Conservation (phyloP, 768 basidiomycete genomes). For the Nevesoporus exiguus region DNA sequence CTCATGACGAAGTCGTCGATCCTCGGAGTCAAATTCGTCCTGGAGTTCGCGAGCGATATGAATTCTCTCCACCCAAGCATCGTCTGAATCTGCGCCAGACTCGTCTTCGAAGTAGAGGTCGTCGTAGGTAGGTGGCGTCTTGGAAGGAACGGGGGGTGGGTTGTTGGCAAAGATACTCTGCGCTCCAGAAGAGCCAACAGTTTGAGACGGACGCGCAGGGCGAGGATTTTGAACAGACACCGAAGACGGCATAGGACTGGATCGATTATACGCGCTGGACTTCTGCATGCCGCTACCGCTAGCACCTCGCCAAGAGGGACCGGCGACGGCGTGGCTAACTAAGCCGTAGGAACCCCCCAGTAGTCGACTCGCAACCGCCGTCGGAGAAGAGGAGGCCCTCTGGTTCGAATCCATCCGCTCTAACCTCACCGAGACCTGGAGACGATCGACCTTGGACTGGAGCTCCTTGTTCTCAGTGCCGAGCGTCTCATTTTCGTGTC, state of each 20-base stretch:
- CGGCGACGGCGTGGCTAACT: constrained; percentile 21
- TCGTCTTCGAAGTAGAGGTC: constrained; percentile 8
- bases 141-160: constrained; percentile 22
- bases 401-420: constrained; percentile 9
- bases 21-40: too few relatives aligned
- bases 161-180: constrained; percentile 27
- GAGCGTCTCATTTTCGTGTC: constrained; percentile 28
- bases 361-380: background rate
- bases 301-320: constrained; percentile 17
- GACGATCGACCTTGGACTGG: constrained; percentile 22
- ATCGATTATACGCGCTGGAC: background rate
- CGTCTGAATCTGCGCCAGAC: constrained; percentile 1
- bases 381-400: background rate
- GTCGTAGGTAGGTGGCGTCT: constrained; percentile 6
- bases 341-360: constrained; percentile 1
- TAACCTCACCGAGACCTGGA: constrained; percentile 13
- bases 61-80: constrained; percentile 4
- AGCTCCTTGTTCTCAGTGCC: constrained; percentile 25
- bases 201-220: background rate
- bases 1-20: too few relatives aligned
- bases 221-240: background rate
- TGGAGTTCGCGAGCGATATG: constrained; percentile 27
- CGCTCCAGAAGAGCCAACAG: constrained; percentile 6
- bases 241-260: background rate
- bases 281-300: background rate